Evolutionary conservation across 1,284 basidiomycete species (phyloP).

Genomic region (Ganoderma resinaceum): DNA sequence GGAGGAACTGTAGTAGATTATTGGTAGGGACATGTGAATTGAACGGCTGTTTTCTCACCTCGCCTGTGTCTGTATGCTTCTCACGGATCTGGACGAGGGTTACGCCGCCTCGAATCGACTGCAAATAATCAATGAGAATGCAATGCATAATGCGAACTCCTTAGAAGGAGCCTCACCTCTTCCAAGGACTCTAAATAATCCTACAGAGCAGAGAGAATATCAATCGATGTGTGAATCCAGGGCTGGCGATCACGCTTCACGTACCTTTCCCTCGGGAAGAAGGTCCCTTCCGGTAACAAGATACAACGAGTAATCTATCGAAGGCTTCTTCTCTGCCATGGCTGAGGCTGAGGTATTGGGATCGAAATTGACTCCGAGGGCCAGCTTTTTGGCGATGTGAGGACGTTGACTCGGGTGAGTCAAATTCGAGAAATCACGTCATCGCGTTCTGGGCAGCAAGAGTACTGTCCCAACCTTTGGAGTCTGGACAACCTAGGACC

Average conservation of each 20-base stretch:
- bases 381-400: neutral
- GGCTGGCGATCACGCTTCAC: constrained; percentile 2
- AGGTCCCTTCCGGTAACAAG: constrained; percentile 87
- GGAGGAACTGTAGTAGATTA: constrained; percentile 68
- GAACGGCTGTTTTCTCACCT: constrained; percentile 52
- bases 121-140: constrained; percentile 20
- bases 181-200: constrained; percentile 81
- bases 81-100: constrained; percentile 92
- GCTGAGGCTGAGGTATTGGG: neutral
- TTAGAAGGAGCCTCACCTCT: constrained; percentile 54
- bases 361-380: neutral
- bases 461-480: neutral
- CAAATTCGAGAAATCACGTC: neutral
- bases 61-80: constrained; percentile 81
- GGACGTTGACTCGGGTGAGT: neutral
- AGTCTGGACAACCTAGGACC: neutral
- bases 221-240: neutral
- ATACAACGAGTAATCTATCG: constrained; percentile 79
- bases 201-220: constrained; percentile 46
- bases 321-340: constrained; percentile 26
- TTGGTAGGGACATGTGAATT: neutral
- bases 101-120: constrained; percentile 87
- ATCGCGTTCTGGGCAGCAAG: neutral
- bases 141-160: constrained; percentile 7
- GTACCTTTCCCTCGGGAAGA: constrained; percentile 81